Evolutionary conservation across 2,329 filamentous ascomycete genomes (phyloP), one percentile per base, ranked within the genome.

Genomic region (Xylariaceae sp.): DNA sequence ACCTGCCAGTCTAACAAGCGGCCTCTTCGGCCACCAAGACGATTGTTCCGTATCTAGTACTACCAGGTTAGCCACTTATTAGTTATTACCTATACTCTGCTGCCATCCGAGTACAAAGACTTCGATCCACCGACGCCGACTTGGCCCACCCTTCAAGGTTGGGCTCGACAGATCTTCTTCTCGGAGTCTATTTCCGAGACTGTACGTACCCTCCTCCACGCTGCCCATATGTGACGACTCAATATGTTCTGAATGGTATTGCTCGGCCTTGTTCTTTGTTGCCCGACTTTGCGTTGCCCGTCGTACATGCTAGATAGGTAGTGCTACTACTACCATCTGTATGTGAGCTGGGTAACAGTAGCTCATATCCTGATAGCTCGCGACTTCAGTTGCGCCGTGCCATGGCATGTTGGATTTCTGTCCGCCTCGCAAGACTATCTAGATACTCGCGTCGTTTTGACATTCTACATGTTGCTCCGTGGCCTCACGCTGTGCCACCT

Each of bases 101-200:
- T 47, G 16, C 21, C 22, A 44, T n/a, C 46, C 10, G 16, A 18
- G 36, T 42, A 43, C 18, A 39, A 55, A 36, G 19, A 37, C 39
- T 41, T 54, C 49, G 32, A 49, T 54, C 47, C 34, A 47, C 58
- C 58, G 55, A 56, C 46, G 47, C 58, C 55, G 56, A 47, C 53
- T 54, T 55, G 40, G 37, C 42, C 46, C 41, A 44, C 48, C 36
- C 29, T 41, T 47, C 49, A 53, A 54, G 41, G 49, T 49, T 54
- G 36, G n/a, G 30, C 50, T 50, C 42, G 16, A 49, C 37, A 45
- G 40, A 40, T 41, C 32, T 50, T 53, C 53, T 43, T 16, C 9
- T 32, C 12, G 12, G 30, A 13, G 42, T 45, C 42, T 49, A 47
- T 44, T 36, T 19, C 26, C 39, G 43, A 19, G 29, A 54, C n/a